These are phyloP conservation scores for Tetragonia tetragonoides DNA, from an alignment of 148 eudicot species.

Conservation along the genomic window DNA sequence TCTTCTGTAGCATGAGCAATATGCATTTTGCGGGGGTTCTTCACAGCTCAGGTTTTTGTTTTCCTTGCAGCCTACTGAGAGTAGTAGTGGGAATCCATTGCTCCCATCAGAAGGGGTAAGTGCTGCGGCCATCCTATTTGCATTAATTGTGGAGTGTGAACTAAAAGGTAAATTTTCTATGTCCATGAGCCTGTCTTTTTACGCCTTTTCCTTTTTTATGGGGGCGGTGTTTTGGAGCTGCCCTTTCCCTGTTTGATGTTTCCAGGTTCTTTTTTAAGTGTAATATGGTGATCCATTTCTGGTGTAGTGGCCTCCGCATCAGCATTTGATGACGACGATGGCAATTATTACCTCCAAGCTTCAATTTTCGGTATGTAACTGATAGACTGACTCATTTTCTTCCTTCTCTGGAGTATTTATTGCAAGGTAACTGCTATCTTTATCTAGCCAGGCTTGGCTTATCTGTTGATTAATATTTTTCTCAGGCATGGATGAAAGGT, in stretches of 20 bases:
- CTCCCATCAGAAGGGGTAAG: slow-evolving; percentile 77
- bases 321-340: slow-evolving; percentile 76
- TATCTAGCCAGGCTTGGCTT: neutral
- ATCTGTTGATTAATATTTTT: slow-evolving; percentile 14
- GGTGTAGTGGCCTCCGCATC: slow-evolving; percentile 76
- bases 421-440: neutral
- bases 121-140: slow-evolving; percentile 78
- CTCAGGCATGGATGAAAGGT: slow-evolving; percentile 97
- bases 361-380: slow-evolving; percentile 64
- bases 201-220: neutral
- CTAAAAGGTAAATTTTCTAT: slow-evolving; percentile 53
- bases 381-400: slow-evolving; percentile 1
- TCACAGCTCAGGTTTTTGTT: neutral
- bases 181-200: slow-evolving; percentile 11
- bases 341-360: slow-evolving; percentile 63
- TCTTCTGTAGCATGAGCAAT: neutral
- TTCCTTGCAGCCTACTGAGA: slow-evolving; percentile 55
- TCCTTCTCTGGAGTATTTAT: neutral
- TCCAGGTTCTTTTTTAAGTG: neutral
- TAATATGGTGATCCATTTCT: slow-evolving; percentile 18
- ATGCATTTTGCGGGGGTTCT: slow-evolving; percentile 2
- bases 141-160: slow-evolving; percentile 84
- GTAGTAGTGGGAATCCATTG: slow-evolving; percentile 33
- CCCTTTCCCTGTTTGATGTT: neutral
- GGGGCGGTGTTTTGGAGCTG: too few species aligned